A percentile compares a stretch with the other conserved stretches of the same genome.
Evolutionary conservation across 1,139 yeast species (phyloP).

Genomic region (Geotrichum restrictum): DNA sequence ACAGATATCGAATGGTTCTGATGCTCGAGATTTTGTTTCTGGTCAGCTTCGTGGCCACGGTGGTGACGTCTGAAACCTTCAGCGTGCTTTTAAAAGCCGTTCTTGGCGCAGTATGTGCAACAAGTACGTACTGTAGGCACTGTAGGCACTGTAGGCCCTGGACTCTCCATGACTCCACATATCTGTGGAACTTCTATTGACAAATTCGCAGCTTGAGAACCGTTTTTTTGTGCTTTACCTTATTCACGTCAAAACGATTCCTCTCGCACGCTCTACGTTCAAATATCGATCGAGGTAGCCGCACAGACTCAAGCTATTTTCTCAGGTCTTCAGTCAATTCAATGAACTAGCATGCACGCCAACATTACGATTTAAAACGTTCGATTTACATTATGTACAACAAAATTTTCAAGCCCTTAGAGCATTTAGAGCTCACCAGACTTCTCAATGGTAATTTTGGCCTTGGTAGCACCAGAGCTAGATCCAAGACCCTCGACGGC

Average conservation of each 20-base stretch:
- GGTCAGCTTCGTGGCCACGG: slow-evolving; percentile 77
- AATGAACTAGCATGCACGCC: too few species aligned
- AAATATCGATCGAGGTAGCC: too few species aligned
- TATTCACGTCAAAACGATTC: too few species aligned
- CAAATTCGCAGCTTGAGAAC: too few species aligned
- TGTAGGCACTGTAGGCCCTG: too few species aligned
- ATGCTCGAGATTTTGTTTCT: slow-evolving; percentile 57
- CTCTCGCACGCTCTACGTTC: slow-evolving; percentile 52
- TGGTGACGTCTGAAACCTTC: slow-evolving; percentile 81
- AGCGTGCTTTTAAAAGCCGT: slow-evolving; percentile 72
- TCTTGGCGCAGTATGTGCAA: slow-evolving; percentile 73
- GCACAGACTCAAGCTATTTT: too few species aligned
- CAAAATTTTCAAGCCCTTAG: background rate
- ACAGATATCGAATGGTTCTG: slow-evolving; percentile 77
- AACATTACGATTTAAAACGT: too few species aligned
- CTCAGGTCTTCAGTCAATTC: too few species aligned
- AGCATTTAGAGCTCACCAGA: slow-evolving; percentile 49
- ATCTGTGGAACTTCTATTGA: slow-evolving; percentile 75
- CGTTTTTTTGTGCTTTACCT: too few species aligned
- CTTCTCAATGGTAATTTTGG: slow-evolving; percentile 71
- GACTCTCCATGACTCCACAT: slow-evolving; percentile 75
- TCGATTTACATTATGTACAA: too few species aligned
- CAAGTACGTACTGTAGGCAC: slow-evolving; percentile 68
- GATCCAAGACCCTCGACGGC: slow-evolving; percentile 86
- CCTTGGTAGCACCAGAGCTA: slow-evolving; percentile 73